These are phyloP conservation scores for Amanita rimosa DNA, from an alignment of 768 basidiomycete species.

Conservation along the genomic window DNA sequence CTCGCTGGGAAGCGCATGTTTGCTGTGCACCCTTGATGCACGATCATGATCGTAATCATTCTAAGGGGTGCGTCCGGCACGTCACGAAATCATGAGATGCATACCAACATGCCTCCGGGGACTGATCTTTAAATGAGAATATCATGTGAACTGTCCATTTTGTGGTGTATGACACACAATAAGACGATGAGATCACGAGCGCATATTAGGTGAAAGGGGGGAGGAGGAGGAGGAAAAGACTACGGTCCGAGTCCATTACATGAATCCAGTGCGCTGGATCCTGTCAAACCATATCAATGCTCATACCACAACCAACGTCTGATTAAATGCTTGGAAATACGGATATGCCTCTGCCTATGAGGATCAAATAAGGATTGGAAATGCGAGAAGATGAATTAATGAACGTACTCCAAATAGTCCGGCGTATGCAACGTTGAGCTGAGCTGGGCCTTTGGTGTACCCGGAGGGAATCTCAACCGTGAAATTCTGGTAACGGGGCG, in stretches of 20 bases:
- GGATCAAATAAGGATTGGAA: not conserved
- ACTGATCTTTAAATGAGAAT: not conserved
- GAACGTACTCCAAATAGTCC: slow-evolving; percentile 28
- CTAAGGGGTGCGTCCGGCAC: not conserved
- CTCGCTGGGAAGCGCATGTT: not conserved
- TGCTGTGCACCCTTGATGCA: not conserved
- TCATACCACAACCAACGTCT: slow-evolving; percentile 18
- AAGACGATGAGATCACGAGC: not conserved
- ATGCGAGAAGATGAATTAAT: not conserved
- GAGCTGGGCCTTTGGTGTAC: slow-evolving; percentile 17
- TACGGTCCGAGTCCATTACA: not conserved
- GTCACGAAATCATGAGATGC: not conserved
- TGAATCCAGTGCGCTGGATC: not conserved
- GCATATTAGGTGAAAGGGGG: not conserved
- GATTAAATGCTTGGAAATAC: slow-evolving; percentile 20
- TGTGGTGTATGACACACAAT: not conserved
- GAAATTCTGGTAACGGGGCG: slow-evolving; percentile 33
- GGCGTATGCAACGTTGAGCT: slow-evolving; percentile 26
- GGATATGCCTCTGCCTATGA: slow-evolving; percentile 22
- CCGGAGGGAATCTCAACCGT: slow-evolving; percentile 26
- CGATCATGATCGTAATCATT: not conserved
- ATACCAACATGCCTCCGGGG: not conserved
- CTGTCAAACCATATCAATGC: too few relatives aligned
- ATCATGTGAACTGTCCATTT: not conserved
- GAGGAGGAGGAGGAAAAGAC: not conserved